Base-by-base conservation (phyloP, 2,329 filamentous ascomycete genomes). In the Fusarium tuaranense region DNA sequence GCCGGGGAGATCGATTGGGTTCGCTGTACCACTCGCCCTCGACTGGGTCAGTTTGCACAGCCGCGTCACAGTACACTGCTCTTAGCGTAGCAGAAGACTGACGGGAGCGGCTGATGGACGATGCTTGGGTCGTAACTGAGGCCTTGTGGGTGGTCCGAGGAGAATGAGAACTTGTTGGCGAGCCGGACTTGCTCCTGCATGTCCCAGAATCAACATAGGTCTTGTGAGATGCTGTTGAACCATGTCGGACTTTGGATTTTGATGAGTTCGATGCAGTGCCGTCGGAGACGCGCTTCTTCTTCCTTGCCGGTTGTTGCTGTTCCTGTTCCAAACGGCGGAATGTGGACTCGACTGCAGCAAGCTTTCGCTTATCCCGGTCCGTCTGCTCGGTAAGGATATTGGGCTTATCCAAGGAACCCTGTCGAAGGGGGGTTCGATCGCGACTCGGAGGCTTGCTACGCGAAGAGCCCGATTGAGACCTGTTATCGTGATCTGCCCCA, bases 391-490 rank as follows among this genome's bases (percentile, higher is more conserved):
- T 92, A 67, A 92, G 82, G 75, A 92, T 91, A 5, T 88, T 88
- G 2, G 89, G 81, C 12, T 89, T 89, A 62, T 92, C 87, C 67
- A 90, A 88, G 0, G 89, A 89, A 30, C 90, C 91, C 76, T 91
- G 88, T 8, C 88, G 86, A 18, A 86, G 82, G 3, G 92, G 92
- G 4, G 92, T 93, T 73, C 90, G 85, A 74, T 93, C 92, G 64
- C 92, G 88, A 77, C 91, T 93, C 0, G 89, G 87, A 12, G 91
- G 90, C 78, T 93, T 93, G 83, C 91, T 92, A 70, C 88, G 87
- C 9, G 87, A 86, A 13, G 90, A 87, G 2, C 84, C 83, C 0
- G 87, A 88, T 48, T 83, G 82, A 14, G 80, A 79, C 30, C 83
- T 83, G 27, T 77, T 83, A 69, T 92, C 91, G 39, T 87, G 85